Percentiles rank a stretch among this genome's conserved stretches.
Conservation (phyloP, 1,284 basidiomycete genomes). For the Ceratobasidium theobromae region DNA sequence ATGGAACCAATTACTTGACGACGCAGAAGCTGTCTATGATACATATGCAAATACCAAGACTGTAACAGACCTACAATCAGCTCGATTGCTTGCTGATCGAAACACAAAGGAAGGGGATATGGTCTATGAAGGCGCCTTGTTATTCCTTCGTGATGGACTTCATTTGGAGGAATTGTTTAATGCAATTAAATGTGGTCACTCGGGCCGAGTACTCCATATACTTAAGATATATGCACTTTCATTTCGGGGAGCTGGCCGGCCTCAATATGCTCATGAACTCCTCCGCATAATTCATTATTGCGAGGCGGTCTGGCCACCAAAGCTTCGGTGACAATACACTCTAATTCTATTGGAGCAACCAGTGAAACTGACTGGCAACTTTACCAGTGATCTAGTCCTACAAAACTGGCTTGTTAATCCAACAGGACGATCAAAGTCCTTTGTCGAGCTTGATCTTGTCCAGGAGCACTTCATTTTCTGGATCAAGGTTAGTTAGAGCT, state of each 20-base stretch:
- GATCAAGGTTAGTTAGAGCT: too few species aligned
- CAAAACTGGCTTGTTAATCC: constrained; percentile 49
- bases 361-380: background rate
- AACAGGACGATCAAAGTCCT: constrained; percentile 42
- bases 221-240: constrained; percentile 44
- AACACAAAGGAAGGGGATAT: constrained; percentile 40
- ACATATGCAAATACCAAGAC: background rate
- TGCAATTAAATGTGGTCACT: constrained; percentile 46
- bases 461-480: constrained; percentile 50
- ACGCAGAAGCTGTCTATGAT: too few species aligned
- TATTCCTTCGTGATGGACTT: constrained; percentile 46
- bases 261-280: constrained; percentile 49
- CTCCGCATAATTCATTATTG: constrained; percentile 47
- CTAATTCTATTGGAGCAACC: background rate
- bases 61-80: background rate
- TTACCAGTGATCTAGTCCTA: constrained; percentile 41
- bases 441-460: constrained; percentile 45
- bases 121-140: constrained; percentile 45
- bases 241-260: constrained; percentile 43
- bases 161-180: constrained; percentile 44
- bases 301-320: constrained; percentile 45
- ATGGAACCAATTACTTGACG: too few species aligned
- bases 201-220: constrained; percentile 43
- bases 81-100: background rate
- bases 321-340: constrained; percentile 40